phyloP scores from a whole-genome alignment of 1,284 basidiomycete genomes.

The Leccinum fallax region DNA sequence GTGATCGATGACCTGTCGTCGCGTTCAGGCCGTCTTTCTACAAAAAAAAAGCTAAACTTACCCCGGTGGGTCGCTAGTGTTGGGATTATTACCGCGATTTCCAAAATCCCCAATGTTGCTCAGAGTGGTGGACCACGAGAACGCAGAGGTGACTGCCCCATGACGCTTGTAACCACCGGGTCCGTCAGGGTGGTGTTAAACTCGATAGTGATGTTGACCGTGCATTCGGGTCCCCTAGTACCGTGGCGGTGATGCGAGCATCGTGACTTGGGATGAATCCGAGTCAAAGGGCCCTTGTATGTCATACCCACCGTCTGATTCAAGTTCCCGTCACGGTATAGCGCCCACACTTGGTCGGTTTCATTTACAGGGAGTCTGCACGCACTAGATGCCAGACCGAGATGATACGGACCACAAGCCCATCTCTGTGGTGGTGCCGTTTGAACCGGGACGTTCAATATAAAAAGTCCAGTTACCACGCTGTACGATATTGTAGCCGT shows the following conservation, averaged over 20 bases:
- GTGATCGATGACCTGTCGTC: constrained; percentile 63
- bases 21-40: constrained; percentile 3
- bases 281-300: constrained; percentile 45
- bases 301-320: constrained; percentile 63
- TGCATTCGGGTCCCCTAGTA: constrained; percentile 50
- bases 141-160: constrained; percentile 60
- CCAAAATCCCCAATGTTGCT: constrained; percentile 75
- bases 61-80: constrained; percentile 48
- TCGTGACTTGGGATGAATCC: constrained; percentile 84
- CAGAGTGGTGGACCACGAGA: constrained; percentile 75
- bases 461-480: constrained; percentile 81
- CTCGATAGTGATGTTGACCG: constrained; percentile 71
- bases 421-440: constrained; percentile 77
- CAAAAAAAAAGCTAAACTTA: constrained; percentile 33
- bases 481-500: constrained; percentile 80
- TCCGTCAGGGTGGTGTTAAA: constrained; percentile 70
- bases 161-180: constrained; percentile 48
- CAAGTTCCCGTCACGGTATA: constrained; percentile 73
- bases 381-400: constrained; percentile 57
- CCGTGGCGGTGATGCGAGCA: constrained; percentile 58
- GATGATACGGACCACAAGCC: constrained; percentile 81
- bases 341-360: constrained; percentile 73
- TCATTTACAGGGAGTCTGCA: constrained; percentile 63
- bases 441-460: constrained; percentile 84
- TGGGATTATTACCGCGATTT: constrained; percentile 68